Base-by-base conservation (phyloP, 176 grass and related monocot genomes). In the Cenchrus americanus region DNA sequence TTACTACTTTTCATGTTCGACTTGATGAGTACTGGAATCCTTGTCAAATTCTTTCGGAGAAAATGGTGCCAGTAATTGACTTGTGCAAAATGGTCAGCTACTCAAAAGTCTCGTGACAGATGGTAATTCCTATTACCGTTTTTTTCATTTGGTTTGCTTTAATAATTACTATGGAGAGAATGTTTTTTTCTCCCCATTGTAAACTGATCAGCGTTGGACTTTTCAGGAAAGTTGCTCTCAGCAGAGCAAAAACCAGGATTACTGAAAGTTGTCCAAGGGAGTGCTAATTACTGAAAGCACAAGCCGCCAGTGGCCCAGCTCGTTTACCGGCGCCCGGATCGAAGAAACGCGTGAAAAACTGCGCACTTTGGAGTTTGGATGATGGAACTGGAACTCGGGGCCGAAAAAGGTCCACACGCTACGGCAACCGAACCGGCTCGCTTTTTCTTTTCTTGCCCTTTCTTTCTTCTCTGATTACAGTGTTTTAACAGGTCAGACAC, bases 401-500 rank as follows among this genome's bases (percentile, higher is more conserved):
- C 62, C 14, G 8, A 5, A 37, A 62, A 48, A 65, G n/a, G 47
- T 74, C 68, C 48, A 75, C 77, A 69, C 85, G 77, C 52, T 57
- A 22, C 59, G 64, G 1, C 18, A 18, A 46, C 14, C 0, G 34
- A 37, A 37, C 34, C 34, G 3, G 64, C 44, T 30, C 5, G 49
- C 43, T 30, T 66, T 22, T 58, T 12, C 43, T 30, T 66, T 22
- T 58, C 19, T 41, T 80, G 69, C 53, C 13, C 11, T 60, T 40
- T n/a, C 10, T 57, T 47, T 77, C 23, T 59, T 40, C 51, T 22
- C 53, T 57, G 10, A 14, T 41, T 41, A 58, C 54, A 22, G 66
- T 71, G 73, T 77, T 86, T 86, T 79, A 63, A 79, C 55, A 62
- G 40, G 84, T 86, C 74, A 78, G 52, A 78, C 8, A 46, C 17